Percentiles rank a stretch among this genome's conserved stretches.
phyloP scores from a whole-genome alignment of 805 yeast genomes.

The Kuraishia ogatae region DNA sequence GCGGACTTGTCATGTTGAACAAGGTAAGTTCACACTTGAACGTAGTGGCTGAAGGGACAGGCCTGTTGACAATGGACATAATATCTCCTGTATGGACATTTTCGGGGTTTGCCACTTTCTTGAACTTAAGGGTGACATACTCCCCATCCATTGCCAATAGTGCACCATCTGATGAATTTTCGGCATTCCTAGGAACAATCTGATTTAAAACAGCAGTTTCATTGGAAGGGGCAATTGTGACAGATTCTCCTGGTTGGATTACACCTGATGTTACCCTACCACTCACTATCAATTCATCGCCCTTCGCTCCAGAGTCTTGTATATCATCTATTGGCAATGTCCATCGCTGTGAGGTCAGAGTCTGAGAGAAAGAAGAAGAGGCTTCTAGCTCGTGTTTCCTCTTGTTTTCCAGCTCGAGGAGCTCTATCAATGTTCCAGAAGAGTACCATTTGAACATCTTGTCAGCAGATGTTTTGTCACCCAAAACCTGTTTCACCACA shows the following conservation, averaged over 20 bases:
- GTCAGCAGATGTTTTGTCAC: slow-evolving; percentile 13
- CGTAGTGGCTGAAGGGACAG: slow-evolving; percentile 36
- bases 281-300: slow-evolving; percentile 40
- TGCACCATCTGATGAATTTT: slow-evolving; percentile 12
- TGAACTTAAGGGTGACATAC: slow-evolving; percentile 36
- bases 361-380: slow-evolving; percentile 8
- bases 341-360: slow-evolving; percentile 11
- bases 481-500: slow-evolving; percentile 32
- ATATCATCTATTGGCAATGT: slow-evolving; percentile 59
- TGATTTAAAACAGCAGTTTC: slow-evolving; percentile 33
- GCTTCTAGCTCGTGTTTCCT: slow-evolving; percentile 8
- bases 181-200: slow-evolving; percentile 16
- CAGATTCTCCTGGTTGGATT: slow-evolving; percentile 63
- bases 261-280: slow-evolving; percentile 67
- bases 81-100: slow-evolving; percentile 62
- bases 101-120: slow-evolving; percentile 24
- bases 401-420: slow-evolving; percentile 26
- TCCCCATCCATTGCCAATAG: slow-evolving; percentile 45
- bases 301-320: slow-evolving; percentile 35
- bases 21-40: slow-evolving; percentile 49
- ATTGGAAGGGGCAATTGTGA: slow-evolving; percentile 46
- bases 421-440: slow-evolving; percentile 26
- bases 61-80: slow-evolving; percentile 37
- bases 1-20: slow-evolving; percentile 64
- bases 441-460: slow-evolving; percentile 36